Percentiles rank a stretch among this genome's conserved stretches.
phyloP scores from a whole-genome alignment of 192 early-diverging fungal species.

The Coemansia sp. region DNA sequence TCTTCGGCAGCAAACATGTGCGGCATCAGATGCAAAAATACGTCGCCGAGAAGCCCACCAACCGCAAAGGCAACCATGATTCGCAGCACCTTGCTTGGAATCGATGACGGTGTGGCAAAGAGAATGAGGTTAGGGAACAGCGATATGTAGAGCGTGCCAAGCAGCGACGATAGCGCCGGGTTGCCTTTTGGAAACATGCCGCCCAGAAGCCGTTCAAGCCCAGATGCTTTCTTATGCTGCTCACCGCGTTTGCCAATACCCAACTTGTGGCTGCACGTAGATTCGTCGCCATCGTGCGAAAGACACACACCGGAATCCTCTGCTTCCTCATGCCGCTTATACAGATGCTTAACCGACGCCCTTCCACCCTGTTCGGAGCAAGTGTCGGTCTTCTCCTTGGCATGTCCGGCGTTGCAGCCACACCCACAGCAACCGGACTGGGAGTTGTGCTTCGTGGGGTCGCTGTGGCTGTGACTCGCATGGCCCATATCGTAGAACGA shows the following conservation, averaged over 20 bases:
- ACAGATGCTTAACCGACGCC: slow-evolving; percentile 29
- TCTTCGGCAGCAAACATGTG: slow-evolving; percentile 69
- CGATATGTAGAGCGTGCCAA: slow-evolving; percentile 81
- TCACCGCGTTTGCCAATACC: slow-evolving; percentile 6
- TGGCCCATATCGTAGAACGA: slow-evolving; percentile 41
- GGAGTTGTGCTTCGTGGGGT: slow-evolving; percentile 1
- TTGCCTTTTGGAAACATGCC: slow-evolving; percentile 51
- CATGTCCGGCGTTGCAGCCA: not conserved
- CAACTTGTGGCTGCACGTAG: slow-evolving; percentile 22
- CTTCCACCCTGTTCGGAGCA: not conserved
- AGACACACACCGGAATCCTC: slow-evolving; percentile 34
- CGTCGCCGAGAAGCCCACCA: slow-evolving; percentile 83
- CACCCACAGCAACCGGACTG: slow-evolving; percentile 18
- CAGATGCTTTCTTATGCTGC: slow-evolving; percentile 9
- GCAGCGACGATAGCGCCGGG: slow-evolving; percentile 55
- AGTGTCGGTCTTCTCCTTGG: not conserved
- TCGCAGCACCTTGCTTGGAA: slow-evolving; percentile 56
- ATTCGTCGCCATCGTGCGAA: slow-evolving; percentile 15
- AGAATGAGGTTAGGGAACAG: slow-evolving; percentile 79
- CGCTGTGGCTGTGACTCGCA: slow-evolving; percentile 37
- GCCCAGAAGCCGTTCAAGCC: slow-evolving; percentile 48
- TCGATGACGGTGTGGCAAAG: slow-evolving; percentile 75
- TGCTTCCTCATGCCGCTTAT: slow-evolving; percentile 25
- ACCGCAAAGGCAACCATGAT: slow-evolving; percentile 84
- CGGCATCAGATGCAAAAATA: slow-evolving; percentile 81